These are phyloP conservation scores for Aspergillus sp. DNA, from an alignment of 2,329 filamentous ascomycete genomes.

Conservation along the genomic window DNA sequence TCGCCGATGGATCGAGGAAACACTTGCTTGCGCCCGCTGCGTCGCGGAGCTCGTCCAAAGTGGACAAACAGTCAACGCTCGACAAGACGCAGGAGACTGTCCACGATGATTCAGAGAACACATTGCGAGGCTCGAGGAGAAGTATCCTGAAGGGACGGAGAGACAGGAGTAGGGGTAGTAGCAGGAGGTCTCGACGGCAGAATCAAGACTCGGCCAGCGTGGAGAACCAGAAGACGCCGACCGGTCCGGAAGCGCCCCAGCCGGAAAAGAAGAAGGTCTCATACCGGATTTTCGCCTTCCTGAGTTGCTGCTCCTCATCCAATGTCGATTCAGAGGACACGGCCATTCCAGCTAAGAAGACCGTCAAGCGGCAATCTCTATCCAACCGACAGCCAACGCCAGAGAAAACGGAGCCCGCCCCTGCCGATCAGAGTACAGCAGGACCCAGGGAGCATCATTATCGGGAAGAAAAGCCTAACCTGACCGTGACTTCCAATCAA, in stretches of 20 bases:
- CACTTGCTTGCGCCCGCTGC: constrained; percentile 31
- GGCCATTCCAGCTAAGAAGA: constrained; percentile 40
- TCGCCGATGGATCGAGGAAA: constrained; percentile 27
- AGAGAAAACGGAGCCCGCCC: constrained; percentile 34
- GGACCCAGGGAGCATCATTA: constrained; percentile 34
- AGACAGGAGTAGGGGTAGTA: constrained; percentile 63
- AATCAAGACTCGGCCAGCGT: constrained; percentile 27
- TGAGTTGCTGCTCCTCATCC: constrained; percentile 44
- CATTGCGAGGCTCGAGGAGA: constrained; percentile 58
- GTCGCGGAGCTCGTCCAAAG: constrained; percentile 33
- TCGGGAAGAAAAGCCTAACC: constrained; percentile 32
- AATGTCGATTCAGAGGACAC: constrained; percentile 40
- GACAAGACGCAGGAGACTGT: constrained; percentile 27
- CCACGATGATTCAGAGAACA: constrained; percentile 46
- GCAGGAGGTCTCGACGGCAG: constrained; percentile 33
- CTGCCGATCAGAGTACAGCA: constrained; percentile 33
- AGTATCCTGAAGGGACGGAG: constrained; percentile 58
- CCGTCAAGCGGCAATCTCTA: constrained; percentile 33
- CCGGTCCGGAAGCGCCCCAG: constrained; percentile 24
- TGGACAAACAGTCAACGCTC: constrained; percentile 28
- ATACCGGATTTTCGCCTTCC: constrained; percentile 38
- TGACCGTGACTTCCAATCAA: constrained; percentile 24
- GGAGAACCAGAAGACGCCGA: constrained; percentile 26
- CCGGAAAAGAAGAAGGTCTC: constrained; percentile 38
- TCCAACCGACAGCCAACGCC: constrained; percentile 31